phyloP scores from a whole-genome alignment of 176 grass and related monocot species.

The Tuctoria greenei region DNA sequence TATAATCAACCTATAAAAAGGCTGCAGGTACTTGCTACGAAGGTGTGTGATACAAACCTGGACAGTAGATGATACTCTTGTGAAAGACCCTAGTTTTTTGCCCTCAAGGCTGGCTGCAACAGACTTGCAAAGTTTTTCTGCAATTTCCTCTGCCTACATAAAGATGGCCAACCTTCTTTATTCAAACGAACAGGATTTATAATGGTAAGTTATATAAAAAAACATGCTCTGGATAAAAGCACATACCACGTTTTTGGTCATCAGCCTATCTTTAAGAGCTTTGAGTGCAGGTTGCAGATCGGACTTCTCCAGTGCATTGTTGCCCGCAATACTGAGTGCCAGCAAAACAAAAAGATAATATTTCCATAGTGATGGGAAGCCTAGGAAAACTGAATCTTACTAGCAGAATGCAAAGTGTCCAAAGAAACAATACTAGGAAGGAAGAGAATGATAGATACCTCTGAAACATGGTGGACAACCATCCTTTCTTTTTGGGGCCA shows the following conservation, averaged over 20 bases:
- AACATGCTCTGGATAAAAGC: conserved; percentile 25
- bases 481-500: conserved; percentile 71
- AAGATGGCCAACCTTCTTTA: conserved; percentile 24
- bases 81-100: conserved; percentile 88
- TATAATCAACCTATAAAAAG: conserved; percentile 8
- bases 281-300: conserved; percentile 81
- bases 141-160: conserved; percentile 87
- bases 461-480: conserved; percentile 88
- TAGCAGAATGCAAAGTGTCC: no score
- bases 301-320: conserved; percentile 70
- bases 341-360: not conserved
- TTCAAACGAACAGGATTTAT: not conserved
- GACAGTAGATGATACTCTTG: conserved; percentile 93
- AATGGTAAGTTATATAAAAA: not conserved
- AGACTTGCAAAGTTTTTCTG: conserved; percentile 91
- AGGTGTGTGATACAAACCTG: conserved; percentile 48
- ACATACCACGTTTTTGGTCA: conserved; percentile 97
- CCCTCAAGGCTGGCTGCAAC: conserved; percentile 90
- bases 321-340: conserved; percentile 75
- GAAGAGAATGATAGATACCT: conserved; percentile 58
- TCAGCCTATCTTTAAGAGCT: conserved; percentile 89
- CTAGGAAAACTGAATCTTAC: no score
- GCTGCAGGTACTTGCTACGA: not conserved
- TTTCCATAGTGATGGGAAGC: no score
- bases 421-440: not conserved